Percentiles rank a stretch among this genome's conserved stretches.
These are phyloP conservation scores for Globisporangium sylvaticum DNA, from an alignment of 352 stramenopile genomes.

Conservation along the genomic window DNA sequence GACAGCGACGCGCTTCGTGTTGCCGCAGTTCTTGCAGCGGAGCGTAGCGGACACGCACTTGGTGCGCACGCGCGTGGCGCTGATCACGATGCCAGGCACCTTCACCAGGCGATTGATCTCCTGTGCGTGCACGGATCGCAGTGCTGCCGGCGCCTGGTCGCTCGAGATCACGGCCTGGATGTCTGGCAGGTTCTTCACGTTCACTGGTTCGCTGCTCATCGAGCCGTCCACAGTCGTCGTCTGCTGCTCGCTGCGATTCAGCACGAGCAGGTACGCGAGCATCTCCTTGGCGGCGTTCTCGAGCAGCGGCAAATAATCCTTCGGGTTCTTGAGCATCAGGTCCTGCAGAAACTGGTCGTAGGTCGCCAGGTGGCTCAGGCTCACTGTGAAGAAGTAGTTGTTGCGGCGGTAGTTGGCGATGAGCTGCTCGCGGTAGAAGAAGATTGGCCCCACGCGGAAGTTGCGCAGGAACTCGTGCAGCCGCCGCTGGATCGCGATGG, in stretches of 20 bases:
- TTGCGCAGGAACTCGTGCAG: slow-evolving; percentile 84
- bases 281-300: slow-evolving; percentile 84
- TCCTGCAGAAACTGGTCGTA: slow-evolving; percentile 88
- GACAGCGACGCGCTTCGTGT: slow-evolving; percentile 63
- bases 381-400: slow-evolving; percentile 75
- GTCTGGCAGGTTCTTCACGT: slow-evolving; percentile 48
- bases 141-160: slow-evolving; percentile 58
- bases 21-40: slow-evolving; percentile 86
- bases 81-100: slow-evolving; percentile 97
- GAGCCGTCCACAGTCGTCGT: slow-evolving; percentile 20
- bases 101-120: slow-evolving; percentile 90
- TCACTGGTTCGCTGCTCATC: slow-evolving; percentile 16
- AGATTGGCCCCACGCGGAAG: slow-evolving; percentile 82
- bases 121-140: slow-evolving; percentile 84
- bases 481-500: slow-evolving; percentile 57
- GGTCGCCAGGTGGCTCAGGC: slow-evolving; percentile 78
- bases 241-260: slow-evolving; percentile 37
- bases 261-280: slow-evolving; percentile 58
- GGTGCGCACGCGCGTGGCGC: slow-evolving; percentile 89
- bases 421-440: slow-evolving; percentile 89
- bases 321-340: slow-evolving; percentile 78
- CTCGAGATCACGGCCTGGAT: slow-evolving; percentile 83
- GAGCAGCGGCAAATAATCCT: slow-evolving; percentile 80
- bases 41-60: slow-evolving; percentile 91
- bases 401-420: slow-evolving; percentile 78